phyloP scores from a whole-genome alignment of 2,329 filamentous ascomycete species.

The Graphilbum fragrans region DNA sequence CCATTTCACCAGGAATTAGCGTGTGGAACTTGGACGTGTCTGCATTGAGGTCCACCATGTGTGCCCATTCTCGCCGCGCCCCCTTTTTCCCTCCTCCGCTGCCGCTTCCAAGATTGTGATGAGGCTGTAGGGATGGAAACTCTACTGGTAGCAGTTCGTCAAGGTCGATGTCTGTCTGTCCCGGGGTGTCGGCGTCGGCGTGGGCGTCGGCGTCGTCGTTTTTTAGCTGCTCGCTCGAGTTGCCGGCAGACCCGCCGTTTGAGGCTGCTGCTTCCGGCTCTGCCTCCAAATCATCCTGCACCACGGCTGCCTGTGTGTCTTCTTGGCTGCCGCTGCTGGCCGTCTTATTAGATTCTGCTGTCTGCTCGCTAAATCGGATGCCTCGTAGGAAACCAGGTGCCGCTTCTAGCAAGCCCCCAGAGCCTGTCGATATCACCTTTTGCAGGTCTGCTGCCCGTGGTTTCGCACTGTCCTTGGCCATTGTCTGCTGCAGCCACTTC shows the following conservation, averaged over 20 bases:
- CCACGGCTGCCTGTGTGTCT: conserved; percentile 13
- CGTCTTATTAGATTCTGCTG: not conserved
- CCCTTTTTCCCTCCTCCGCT: conserved; percentile 46
- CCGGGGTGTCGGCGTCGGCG: conserved; percentile 20
- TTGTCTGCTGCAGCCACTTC: conserved; percentile 28
- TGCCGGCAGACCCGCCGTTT: too few relatives aligned
- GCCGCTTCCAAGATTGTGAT: conserved; percentile 60
- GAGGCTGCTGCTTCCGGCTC: conserved; percentile 23
- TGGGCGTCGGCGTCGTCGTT: conserved; percentile 12
- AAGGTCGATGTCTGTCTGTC: conserved; percentile 44
- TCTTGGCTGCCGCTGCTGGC: not conserved
- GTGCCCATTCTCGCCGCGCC: conserved; percentile 82
- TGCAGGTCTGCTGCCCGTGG: conserved; percentile 21
- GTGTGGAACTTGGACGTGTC: conserved; percentile 91
- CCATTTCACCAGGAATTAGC: conserved; percentile 82
- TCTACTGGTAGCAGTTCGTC: conserved; percentile 84
- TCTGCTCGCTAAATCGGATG: conserved; percentile 54
- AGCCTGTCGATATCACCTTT: conserved; percentile 71
- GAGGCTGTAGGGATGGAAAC: conserved; percentile 82
- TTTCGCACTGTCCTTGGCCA: conserved; percentile 14
- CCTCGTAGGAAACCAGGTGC: conserved; percentile 76
- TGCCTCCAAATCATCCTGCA: conserved; percentile 48
- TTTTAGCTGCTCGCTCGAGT: too few relatives aligned
- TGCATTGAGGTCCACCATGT: conserved; percentile 92
- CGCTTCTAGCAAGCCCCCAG: conserved; percentile 64